Conservation (phyloP, 1,284 basidiomycete genomes). For the Pisolithus thermaeus region DNA sequence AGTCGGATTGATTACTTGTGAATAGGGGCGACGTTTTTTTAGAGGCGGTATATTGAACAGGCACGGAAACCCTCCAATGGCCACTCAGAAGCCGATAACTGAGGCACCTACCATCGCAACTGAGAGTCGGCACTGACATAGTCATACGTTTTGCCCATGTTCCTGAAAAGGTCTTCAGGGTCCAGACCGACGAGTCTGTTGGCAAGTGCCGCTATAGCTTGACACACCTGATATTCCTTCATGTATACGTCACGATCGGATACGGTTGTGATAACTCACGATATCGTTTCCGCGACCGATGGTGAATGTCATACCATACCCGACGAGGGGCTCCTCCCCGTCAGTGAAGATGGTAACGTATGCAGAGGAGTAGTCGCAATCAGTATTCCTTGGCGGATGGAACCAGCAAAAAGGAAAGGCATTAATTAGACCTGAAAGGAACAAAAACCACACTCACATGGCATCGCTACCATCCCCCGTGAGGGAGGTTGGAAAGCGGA, state of each 20-base stretch:
- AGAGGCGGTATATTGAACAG: too few relatives aligned
- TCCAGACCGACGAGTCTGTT: constrained; percentile 81
- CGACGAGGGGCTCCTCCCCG: constrained; percentile 54
- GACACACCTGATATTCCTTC: constrained; percentile 53
- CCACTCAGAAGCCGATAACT: neutral
- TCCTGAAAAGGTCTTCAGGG: constrained; percentile 74
- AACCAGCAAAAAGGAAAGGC: neutral
- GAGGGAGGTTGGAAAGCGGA: constrained; percentile 47
- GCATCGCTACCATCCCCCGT: constrained; percentile 62
- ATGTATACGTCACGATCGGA: neutral
- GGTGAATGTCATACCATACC: constrained; percentile 96
- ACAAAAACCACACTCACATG: constrained; percentile 31
- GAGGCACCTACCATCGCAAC: constrained; percentile 68
- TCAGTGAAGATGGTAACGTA: constrained; percentile 80
- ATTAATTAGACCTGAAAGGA: neutral
- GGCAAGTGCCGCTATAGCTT: constrained; percentile 75
- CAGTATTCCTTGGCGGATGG: constrained; percentile 65
- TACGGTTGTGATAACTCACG: constrained; percentile 34
- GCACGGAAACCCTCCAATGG: neutral
- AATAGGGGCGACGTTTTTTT: neutral
- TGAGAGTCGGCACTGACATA: constrained; percentile 82
- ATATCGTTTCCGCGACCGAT: constrained; percentile 95
- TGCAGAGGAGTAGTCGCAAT: constrained; percentile 93
- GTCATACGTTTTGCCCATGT: constrained; percentile 86
- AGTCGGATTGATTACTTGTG: neutral